Evolutionary conservation across 108 stramenopile species (phyloP), one percentile per base, ranked within the genome.

Genomic region (Asterionellopsis glacialis): DNA sequence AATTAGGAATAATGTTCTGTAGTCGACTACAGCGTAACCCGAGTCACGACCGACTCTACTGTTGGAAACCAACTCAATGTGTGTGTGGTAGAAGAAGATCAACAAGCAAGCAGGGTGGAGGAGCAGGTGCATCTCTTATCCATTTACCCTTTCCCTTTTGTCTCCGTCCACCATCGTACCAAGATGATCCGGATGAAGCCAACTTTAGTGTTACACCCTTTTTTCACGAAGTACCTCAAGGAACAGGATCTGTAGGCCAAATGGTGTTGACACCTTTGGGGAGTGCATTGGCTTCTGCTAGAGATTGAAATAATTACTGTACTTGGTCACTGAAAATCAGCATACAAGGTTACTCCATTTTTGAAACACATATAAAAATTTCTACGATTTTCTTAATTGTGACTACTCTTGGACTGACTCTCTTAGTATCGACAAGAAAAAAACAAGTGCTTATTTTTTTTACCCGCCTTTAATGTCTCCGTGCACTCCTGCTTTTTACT

Each of bases 1-100:
- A 92, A 64, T 70, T 92, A 1, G 90, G 90, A 10, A 81, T 92
- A 22, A 49, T 92, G 14, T 92, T 92, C 61, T 70, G 67, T 27
- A 84, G 82, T 9, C 58, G 84, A 28, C 61, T 79, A 1, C 48
- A 75, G 51, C 70, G 77, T 16, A 68, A 79, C 27, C 22, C 64
- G 21, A 14, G 52, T 54, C 45, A 64, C 24, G 81, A 76, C 51
- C 75, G 83, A 12, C 51, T 91, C 22, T 91, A 91, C 52, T 72
- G 75, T 22, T 85, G 63, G 65, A 68, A 73, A n/a, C 83, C 81
- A n/a, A 33, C 41, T 0, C 57, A 60, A 10, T 80, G 83, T 24
- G 48, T 60, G 16, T 67, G 65, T 41, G 33, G 23, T 11, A 39
- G 41, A 25, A 55, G 42, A 15, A 26, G 22, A 3, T 33, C 45